Base-by-base conservation (phyloP, 257 asterid species). In the Fraxinus excelsior region DNA sequence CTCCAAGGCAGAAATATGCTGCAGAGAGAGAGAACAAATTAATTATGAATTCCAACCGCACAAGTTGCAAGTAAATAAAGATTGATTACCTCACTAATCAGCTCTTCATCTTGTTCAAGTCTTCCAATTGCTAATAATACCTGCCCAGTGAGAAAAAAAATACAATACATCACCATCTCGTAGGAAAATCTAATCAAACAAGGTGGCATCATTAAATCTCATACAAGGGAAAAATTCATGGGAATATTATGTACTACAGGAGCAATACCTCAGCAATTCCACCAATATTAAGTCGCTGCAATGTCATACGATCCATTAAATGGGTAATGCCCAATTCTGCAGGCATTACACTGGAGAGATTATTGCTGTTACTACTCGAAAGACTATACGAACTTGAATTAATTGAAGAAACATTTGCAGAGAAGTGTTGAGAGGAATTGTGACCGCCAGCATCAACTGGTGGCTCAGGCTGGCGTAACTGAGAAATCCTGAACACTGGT, bases 1-100 rank as follows among this genome's bases (percentile, higher is more conserved):
- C 81, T 91, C 99, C 75, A 92, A 66, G 31, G 87, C 81, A 78
- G 87, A 88, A 46, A 88, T 73, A 87, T 93, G 95, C 99, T 94
- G 87, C 10, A 62, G 13, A 76, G 10, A 74, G 7, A 81, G 68
- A 78, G 29, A 80, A n/a, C 49, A 65, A 5, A 60, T 81, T 32
- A 72, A 72, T 35, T 26, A 75, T 18, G 35, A 70, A 71, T n/a
- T 53, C 76, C 31, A 37, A 74, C 42, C 7, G 28, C 23, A 68
- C 19, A 9, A 19, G 62, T 26, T 26, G 19, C 4, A 67, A 44
- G 71, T 49, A 77, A 37, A 71, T 29, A 56, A 69, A 44, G 42
- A 79, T 42, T 62, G 19, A 78, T 25, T 87, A 94, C 99, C 97
- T 90, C 97, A 77, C 86, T 87, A 32, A 89, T 86, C 58, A 89